Evolutionary conservation across 169 alveolate species (phyloP).

Genomic region (Plasmodium sp.): DNA sequence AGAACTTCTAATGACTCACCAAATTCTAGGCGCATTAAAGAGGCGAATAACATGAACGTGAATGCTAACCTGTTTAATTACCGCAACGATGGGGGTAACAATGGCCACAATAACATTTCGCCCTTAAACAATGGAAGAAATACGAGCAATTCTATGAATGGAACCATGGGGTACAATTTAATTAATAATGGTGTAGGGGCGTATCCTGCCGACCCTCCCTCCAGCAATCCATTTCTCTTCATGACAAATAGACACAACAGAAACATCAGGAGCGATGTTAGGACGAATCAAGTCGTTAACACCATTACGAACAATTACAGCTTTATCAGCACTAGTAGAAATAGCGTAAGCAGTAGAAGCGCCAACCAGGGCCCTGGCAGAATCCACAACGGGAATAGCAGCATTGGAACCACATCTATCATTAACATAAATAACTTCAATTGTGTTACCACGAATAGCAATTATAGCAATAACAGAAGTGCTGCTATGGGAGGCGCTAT

Average conservation of each 20-base stretch:
- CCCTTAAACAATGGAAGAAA: background rate
- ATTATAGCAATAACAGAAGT: background rate
- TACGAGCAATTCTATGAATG: background rate
- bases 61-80: background rate
- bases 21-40: background rate
- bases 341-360: background rate
- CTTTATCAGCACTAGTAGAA: constrained; percentile 1
- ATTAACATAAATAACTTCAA: background rate
- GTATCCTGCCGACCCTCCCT: background rate
- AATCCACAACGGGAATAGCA: background rate
- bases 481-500: background rate
- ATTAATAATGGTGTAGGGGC: background rate
- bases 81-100: background rate
- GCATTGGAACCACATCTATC: background rate
- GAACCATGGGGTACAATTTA: constrained; percentile 5
- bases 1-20: background rate
- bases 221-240: background rate
- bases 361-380: background rate
- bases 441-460: background rate
- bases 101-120: background rate
- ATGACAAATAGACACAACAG: constrained; percentile 3
- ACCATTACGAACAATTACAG: background rate
- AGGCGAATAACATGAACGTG: background rate
- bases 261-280: background rate
- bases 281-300: background rate